These are phyloP conservation scores for Candida sojae DNA, from an alignment of 1,139 yeast species.

Conservation along the genomic window DNA sequence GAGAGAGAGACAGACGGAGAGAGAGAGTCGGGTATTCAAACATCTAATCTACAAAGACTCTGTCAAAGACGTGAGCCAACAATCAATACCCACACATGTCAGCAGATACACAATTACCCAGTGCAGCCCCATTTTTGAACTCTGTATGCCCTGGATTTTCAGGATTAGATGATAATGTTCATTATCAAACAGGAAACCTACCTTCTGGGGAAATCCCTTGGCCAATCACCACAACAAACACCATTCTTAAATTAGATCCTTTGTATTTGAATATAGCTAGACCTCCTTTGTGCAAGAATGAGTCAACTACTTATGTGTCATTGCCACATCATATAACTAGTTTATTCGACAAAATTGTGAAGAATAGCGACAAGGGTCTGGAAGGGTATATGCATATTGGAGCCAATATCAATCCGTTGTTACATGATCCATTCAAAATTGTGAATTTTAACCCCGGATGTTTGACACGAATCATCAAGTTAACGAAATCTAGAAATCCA, in stretches of 20 bases:
- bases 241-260: slow-evolving; percentile 23
- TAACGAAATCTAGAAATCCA: slow-evolving; percentile 13
- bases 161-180: slow-evolving; percentile 36
- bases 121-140: slow-evolving; percentile 28
- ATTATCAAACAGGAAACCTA: slow-evolving; percentile 23
- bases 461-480: slow-evolving; percentile 28
- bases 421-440: slow-evolving; percentile 52
- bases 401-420: slow-evolving; percentile 53
- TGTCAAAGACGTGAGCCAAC: not conserved
- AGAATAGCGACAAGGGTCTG: slow-evolving; percentile 29
- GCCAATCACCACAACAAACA: slow-evolving; percentile 33
- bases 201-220: slow-evolving; percentile 22
- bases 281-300: slow-evolving; percentile 34
- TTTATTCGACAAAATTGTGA: slow-evolving; percentile 30
- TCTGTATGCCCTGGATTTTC: slow-evolving; percentile 43
- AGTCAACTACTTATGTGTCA: slow-evolving; percentile 46
- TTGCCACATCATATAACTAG: slow-evolving; percentile 42
- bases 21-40: too few species aligned
- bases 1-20: too few species aligned
- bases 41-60: too few species aligned
- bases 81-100: not conserved
- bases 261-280: slow-evolving; percentile 40
- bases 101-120: not conserved
- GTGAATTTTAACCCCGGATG: slow-evolving; percentile 61
- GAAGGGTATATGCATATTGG: slow-evolving; percentile 58